Base-by-base conservation (phyloP, 2,329 filamentous ascomycete genomes). In the Penicillium paneum region DNA sequence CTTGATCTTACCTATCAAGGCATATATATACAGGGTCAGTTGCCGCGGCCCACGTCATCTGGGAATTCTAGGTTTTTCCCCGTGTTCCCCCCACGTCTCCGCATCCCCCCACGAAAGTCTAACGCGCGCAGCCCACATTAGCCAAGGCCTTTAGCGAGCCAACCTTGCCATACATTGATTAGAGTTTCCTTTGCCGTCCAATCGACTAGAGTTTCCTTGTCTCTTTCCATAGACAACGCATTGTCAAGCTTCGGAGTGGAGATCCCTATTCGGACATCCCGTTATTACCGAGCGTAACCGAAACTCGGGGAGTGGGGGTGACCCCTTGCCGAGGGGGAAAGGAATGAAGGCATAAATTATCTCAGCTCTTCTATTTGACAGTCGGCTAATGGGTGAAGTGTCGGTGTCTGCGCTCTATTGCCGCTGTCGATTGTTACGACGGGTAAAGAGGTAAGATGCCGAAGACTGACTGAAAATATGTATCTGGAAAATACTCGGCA, bases 261-360 rank as follows among this genome's bases (percentile, higher is more conserved):
- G 47, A 49, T 28, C 39, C 12, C 44, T 32, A 12, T 42, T 48
- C 50, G 38, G 31, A 8, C 26, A 46, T 11, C 28, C 41, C 35
- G n/a, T 40, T 17, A 38, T 36, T 35, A 47, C 42, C 49, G 49
- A 52, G 36, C 21, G 21, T 31, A 47, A 52, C 49, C 49, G 49
- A 52, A 35, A 29, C 49, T 41, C 21, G 42, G 42, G 28, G 34
- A 35, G 49, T 52, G 42, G 57, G 32, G 50, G 50, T 28, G 45
- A 53, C 21, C 19, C 12, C 36, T 12, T 39, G 19, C 6, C 11
- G 13, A 3, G 31, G 31, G 31, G 13, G 5, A 36, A 12, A 39
- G 26, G 5, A 36, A 12, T 24, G 26, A 4, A 29, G 19, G 35
- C 5, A 7, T 13, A 15, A 24, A 8, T 34, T 32, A 21, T 8